phyloP scores from a whole-genome alignment of 2,329 filamentous ascomycete species.

The Fusarium brachygibbosum region DNA sequence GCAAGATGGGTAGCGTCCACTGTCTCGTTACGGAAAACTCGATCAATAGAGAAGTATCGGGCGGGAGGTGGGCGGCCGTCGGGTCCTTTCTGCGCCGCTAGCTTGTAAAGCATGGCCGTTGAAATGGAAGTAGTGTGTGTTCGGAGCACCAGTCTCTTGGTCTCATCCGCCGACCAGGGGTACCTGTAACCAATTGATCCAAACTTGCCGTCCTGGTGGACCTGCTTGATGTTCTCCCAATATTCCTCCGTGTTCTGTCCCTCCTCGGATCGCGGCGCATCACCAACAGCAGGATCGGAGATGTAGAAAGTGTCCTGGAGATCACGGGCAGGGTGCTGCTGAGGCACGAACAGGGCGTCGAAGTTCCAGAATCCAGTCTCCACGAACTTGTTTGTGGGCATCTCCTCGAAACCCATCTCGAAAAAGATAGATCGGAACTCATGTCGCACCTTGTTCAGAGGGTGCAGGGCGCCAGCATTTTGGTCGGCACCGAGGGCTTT shows the following conservation, averaged over 20 bases:
- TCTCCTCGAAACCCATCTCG: constrained; percentile 98
- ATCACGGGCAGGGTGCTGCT: constrained; percentile 95
- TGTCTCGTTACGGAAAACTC: constrained; percentile 97
- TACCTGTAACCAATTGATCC: constrained; percentile 97
- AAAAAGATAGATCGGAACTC: constrained; percentile 99
- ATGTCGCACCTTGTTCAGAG: constrained; percentile 92
- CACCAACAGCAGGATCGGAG: constrained; percentile 84
- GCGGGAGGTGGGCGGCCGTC: constrained; percentile 75
- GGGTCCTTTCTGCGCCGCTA: constrained; percentile 85
- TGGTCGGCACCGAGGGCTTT: constrained; percentile 76
- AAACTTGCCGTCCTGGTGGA: constrained; percentile 92
- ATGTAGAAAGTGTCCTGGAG: constrained; percentile 99
- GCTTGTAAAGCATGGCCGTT: constrained; percentile 89
- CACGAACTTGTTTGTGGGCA: constrained; percentile 93
- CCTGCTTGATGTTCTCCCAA: constrained; percentile 87
- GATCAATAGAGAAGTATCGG: constrained; percentile 98
- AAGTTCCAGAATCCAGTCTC: constrained; percentile 99
- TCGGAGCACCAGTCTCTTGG: constrained; percentile 86
- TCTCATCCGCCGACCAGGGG: constrained; percentile 90
- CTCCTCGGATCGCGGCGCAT: constrained; percentile 71
- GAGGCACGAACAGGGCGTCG: constrained; percentile 94
- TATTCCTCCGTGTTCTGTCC: constrained; percentile 83
- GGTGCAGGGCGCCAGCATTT: constrained; percentile 72
- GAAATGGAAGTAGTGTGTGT: constrained; percentile 97
- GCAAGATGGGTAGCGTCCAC: constrained; percentile 97